phyloP scores from a whole-genome alignment of 305 asterid species.

The Caryopteris hybrid region DNA sequence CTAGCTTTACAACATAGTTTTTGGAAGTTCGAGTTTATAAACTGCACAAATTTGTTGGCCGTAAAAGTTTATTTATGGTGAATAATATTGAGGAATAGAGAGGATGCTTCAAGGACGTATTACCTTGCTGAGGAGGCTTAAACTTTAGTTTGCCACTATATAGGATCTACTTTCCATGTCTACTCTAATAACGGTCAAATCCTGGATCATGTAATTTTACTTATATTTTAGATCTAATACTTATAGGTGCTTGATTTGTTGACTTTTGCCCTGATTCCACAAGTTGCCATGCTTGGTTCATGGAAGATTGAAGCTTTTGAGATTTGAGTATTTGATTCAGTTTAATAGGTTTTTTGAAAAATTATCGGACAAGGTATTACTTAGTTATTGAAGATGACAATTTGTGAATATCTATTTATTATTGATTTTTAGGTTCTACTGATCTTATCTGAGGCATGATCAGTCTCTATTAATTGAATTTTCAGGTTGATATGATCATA shows the following conservation, averaged over 20 bases:
- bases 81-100: not conserved
- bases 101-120: not conserved
- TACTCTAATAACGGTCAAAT: not conserved
- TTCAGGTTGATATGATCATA: slow-evolving; percentile 90
- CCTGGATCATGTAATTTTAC: not conserved
- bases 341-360: not conserved
- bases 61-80: not conserved
- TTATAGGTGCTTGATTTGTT: not conserved
- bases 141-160: not conserved
- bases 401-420: not conserved
- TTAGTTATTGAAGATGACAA: not conserved
- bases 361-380: not conserved
- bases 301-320: not conserved
- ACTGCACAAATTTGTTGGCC: not conserved
- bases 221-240: not conserved
- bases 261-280: not conserved
- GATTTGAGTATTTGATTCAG: not conserved
- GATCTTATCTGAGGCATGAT: not conserved
- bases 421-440: not conserved
- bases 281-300: not conserved
- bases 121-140: not conserved
- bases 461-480: not conserved
- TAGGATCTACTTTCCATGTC: not conserved
- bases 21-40: not conserved
- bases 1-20: not conserved